Conservation (phyloP, 345 rosid species). For the Euphorbia pulcherrima region DNA sequence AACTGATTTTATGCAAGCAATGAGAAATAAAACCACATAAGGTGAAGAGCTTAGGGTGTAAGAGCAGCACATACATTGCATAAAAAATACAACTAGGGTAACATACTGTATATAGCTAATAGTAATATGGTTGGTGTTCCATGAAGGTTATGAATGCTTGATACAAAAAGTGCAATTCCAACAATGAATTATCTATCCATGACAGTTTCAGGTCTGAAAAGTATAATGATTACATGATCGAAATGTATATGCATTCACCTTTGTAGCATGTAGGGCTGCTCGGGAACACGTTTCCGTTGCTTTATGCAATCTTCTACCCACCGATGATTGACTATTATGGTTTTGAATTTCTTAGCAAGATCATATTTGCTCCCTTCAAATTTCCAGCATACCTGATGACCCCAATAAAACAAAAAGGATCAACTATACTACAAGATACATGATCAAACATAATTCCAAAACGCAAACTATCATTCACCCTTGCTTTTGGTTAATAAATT, state of each 20-base stretch:
- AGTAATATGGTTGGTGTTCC: background rate
- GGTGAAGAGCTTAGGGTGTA: background rate
- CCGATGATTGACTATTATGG: constrained; percentile 59
- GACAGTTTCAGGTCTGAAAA: constrained; percentile 2
- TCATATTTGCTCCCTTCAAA: constrained; percentile 68
- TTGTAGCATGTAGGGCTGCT: constrained; percentile 50
- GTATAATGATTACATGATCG: background rate
- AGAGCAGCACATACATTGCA: background rate
- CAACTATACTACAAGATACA: background rate
- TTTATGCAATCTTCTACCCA: constrained; percentile 83
- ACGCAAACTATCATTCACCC: background rate
- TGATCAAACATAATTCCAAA: background rate
- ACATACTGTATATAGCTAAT: background rate
- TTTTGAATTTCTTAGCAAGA: constrained; percentile 56
- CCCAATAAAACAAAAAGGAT: background rate
- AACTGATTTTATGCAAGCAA: background rate
- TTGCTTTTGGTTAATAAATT: background rate
- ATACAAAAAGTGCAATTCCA: background rate
- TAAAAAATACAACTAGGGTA: background rate
- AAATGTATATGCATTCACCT: constrained; percentile 36
- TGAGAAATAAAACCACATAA: background rate
- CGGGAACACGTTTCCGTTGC: constrained; percentile 56
- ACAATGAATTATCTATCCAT: background rate
- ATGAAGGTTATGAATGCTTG: background rate
- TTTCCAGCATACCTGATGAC: constrained; percentile 66